Base-by-base conservation (phyloP, 2,329 filamentous ascomycete genomes). In the Nigrospora sphaerica region DNA sequence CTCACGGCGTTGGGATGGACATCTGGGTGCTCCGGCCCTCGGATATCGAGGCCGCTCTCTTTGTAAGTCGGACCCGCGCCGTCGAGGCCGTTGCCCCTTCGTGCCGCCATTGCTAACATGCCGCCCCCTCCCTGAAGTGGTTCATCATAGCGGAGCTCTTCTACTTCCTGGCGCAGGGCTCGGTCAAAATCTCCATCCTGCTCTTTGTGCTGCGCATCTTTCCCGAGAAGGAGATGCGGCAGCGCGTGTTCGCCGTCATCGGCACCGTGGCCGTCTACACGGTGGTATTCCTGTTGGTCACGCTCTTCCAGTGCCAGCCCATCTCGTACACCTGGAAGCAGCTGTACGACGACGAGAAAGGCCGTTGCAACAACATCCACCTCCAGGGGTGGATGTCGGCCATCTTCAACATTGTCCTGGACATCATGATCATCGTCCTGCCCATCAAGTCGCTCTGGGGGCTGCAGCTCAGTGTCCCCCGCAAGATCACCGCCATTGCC, bases 181-280 rank as follows among this genome's bases (percentile, higher is more conserved):
- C 63, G 6, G 60, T 54, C 14, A 63, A 64, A 50, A 57, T 65
- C 23, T 63, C 62, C 6, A 57, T 65, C 40, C 51, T 64, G 7
- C 55, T 54, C 44, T 63, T 64, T 49, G 59, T 58, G 47, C 59
- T 64, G 11, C 56, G 57, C 37, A 55, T 66, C 38, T 65, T 66
- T 33, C 61, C 62, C 2, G 47, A 49, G 18, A 55, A 55, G 42
- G 41, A 46, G 3, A 58, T 64, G 42, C 55, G 59, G 2, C 49
- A 11, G 3, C 16, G 51, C 12, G 50, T 57, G 7, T 64, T 52
- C 39, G 48, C 40, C 13, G 44, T 59, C 17, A 57, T 63, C 49
- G 59, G 48, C 9, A 10, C 61, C 19, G 54, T 46, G 12, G 50
- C 52, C 1, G 53, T 52, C 9, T 63, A 61, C 44, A 55, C 48